Evolutionary conservation across 441 rosid genomes (phyloP), one percentile per base, ranked within the genome.

Genomic region (Kokia cookei): DNA sequence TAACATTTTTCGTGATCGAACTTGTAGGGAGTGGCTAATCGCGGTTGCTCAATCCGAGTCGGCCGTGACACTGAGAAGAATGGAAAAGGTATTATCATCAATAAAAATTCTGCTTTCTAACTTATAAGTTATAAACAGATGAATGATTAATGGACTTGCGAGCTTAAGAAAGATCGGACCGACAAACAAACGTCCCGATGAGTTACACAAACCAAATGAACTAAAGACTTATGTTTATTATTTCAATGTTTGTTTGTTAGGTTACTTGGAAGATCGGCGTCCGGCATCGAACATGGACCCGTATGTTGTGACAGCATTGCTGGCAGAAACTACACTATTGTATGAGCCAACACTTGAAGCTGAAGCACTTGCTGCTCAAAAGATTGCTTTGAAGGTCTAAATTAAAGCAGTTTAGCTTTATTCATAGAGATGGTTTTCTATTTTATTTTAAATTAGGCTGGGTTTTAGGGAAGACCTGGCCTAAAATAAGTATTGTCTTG

Each of bases 261-360:
- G 98, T 77, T 94, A 92, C 87, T 83, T 92, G 89, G 97, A 94
- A 80, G 98, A 94, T 57, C 50, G 97, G 53, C 96, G 97, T 57
- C 97, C 98, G 26, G 93, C 97, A 68, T 92, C 98, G 42, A 94
- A 91, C 91, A 94, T 94, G 98, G 98, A 92, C 75, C 98, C 97
- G 3, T 94, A 92, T 58, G 67, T 89, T 10, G 98, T 94, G 86
- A 92, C 92, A 59, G 58, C 88, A n/a, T 77, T 92, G 50, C 81
- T 94, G 65, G 97, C 97, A 2, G 97, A 94, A 79, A 90, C 89
- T 24, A 92, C 98, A 67, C 32, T 94, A 48, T 77, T 91, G 67
- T 94, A 90, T 86, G 94, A 94, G 85, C 97, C 98, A 65, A 84
- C 89, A 2, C 91, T 93, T 32, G 95, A 93, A 78, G 98, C 97